Base-by-base conservation (phyloP, 2,329 filamentous ascomycete genomes). In the Hortaea werneckii region DNA sequence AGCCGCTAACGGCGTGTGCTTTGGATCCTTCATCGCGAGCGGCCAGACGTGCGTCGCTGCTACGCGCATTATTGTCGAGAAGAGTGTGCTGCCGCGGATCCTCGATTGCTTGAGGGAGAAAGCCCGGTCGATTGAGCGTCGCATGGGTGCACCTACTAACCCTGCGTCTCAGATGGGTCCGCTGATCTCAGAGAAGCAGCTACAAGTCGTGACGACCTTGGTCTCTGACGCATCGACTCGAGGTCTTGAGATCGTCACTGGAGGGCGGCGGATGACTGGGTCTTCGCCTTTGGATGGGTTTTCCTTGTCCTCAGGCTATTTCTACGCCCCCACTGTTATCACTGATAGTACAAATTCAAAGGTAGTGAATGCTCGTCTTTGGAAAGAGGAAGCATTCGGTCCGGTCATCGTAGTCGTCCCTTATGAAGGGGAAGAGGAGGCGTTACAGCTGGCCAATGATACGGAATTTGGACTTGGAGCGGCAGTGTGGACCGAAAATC, bases 141-240 rank as follows among this genome's bases (percentile, higher is more conserved):
- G 75, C 79, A 56, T 71, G 67, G 40, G 85, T 79, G 1, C 82
- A 78, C 67, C 83, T 84, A 59, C 82, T 80, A 1, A 84, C 81
- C 0, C 81, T 83, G 69, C 69, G 1, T 80, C 76, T 0, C 76
- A 76, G 62, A 85, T 85, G 74, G 81, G 81, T 0, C 77, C 78
- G 0, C 64, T 84, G 1, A 74, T 84, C 30, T 82, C 41, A 7
- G 28, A n/a, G 11, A 42, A 42, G 41, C 41, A 42, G 30, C 29
- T 42, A 6, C 28, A 42, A 27, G 29, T 27, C 12, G 30, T 35
- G 29, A 34, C 41, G 6, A n/a, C 52, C 77, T 85, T 44, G 70
- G 78, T 42, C 72, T 87, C 5, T 68, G 87, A 37, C 71, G 72
- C 2, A 87, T 81, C 59, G 78, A 86, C 29, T 74, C 85, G 67